These are phyloP conservation scores for Phytophthora crassamura DNA, from an alignment of 352 stramenopile species.

Conservation along the genomic window DNA sequence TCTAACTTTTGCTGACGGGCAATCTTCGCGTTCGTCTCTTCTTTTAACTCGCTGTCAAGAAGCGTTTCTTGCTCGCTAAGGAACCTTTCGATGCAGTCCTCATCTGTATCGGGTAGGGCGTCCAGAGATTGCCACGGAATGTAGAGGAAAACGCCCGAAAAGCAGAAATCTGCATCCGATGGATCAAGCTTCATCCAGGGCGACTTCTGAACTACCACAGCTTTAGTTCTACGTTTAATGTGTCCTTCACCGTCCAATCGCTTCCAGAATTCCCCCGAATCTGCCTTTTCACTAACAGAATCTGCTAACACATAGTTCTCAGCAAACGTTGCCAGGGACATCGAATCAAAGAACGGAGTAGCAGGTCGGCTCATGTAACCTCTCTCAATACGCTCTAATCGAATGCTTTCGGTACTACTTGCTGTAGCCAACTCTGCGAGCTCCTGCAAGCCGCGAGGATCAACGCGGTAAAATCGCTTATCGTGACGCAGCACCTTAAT, in stretches of 20 bases:
- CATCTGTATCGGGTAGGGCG: no score
- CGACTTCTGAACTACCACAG: background rate
- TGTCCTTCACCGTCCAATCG: background rate
- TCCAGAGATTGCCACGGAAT: no score
- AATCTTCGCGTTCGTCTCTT: background rate
- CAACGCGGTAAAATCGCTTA: conserved; percentile 9
- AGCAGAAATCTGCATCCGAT: no score
- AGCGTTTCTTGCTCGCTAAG: background rate
- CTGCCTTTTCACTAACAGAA: background rate
- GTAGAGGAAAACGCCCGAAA: no score
- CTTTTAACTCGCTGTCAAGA: background rate
- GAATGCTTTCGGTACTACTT: no score
- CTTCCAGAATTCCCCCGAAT: background rate
- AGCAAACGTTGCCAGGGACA: background rate
- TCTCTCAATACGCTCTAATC: no score
- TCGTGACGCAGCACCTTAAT: conserved; percentile 7
- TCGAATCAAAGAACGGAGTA: background rate
- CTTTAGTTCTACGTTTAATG: background rate
- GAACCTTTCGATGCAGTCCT: background rate
- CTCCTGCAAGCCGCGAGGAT: no score
- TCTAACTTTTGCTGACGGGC: background rate
- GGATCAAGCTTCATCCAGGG: no score
- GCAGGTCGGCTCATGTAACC: no score
- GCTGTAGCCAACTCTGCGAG: no score
- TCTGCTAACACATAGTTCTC: background rate